Conservation (phyloP, 2,329 filamentous ascomycete genomes). For the Nannizziopsis arthrosporioides region DNA sequence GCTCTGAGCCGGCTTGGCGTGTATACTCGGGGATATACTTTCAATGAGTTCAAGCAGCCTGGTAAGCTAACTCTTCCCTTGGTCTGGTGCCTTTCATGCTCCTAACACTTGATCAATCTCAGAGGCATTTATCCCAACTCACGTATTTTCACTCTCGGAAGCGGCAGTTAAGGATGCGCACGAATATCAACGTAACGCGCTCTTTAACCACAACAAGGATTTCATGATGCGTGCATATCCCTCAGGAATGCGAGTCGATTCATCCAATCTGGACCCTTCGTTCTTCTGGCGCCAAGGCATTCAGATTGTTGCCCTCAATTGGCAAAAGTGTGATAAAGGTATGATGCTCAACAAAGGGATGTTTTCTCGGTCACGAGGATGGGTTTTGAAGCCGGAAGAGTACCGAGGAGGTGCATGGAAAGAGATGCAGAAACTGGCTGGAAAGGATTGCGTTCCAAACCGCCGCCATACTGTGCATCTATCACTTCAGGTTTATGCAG, state of each 20-base stretch:
- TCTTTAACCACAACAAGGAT: slow-evolving; percentile 72
- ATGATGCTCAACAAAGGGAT: slow-evolving; percentile 96
- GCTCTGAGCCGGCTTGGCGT: slow-evolving; percentile 63
- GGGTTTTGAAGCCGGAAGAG: slow-evolving; percentile 70
- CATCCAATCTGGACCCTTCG: slow-evolving; percentile 75
- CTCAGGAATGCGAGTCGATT: slow-evolving; percentile 66
- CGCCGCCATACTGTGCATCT: slow-evolving; percentile 50
- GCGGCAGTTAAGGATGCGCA: slow-evolving; percentile 55
- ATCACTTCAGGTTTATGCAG: slow-evolving; percentile 61
- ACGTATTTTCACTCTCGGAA: slow-evolving; percentile 55
- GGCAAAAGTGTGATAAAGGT: slow-evolving; percentile 80
- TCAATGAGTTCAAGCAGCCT: slow-evolving; percentile 57
- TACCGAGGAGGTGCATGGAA: slow-evolving; percentile 41
- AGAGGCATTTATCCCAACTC: slow-evolving; percentile 45
- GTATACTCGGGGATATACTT: slow-evolving; percentile 78
- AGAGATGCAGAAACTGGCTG: slow-evolving; percentile 11
- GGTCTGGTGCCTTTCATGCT: neutral
- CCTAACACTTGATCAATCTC: neutral
- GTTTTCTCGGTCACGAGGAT: slow-evolving; percentile 71
- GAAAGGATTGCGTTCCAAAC: slow-evolving; percentile 10
- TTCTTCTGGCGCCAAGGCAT: slow-evolving; percentile 81
- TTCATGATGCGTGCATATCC: slow-evolving; percentile 85
- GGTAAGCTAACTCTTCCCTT: slow-evolving; percentile 33
- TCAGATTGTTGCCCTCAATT: slow-evolving; percentile 86
- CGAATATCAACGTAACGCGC: slow-evolving; percentile 39